Conservation (phyloP, 1,284 basidiomycete genomes). For the Macrocystidia cucumis region DNA sequence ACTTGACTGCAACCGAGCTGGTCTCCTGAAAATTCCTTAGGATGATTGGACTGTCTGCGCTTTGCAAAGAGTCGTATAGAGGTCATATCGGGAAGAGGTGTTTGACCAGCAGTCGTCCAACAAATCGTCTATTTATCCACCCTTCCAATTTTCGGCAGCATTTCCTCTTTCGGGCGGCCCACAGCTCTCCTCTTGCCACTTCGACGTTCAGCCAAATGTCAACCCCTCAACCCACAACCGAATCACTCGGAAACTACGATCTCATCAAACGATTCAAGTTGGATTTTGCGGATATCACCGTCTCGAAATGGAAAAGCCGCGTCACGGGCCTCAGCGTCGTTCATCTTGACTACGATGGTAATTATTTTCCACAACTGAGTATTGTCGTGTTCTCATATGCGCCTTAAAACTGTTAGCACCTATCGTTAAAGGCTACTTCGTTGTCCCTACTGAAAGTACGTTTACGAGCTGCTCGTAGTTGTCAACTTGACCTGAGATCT, state of each 20-base stretch:
- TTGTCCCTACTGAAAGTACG: conserved; percentile 87
- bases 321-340: conserved; percentile 73
- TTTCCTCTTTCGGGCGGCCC: conserved; percentile 19
- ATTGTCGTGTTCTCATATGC: too few relatives aligned
- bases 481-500: conserved; percentile 1
- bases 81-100: too few relatives aligned
- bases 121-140: background rate
- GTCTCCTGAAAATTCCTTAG: too few relatives aligned
- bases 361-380: too few relatives aligned
- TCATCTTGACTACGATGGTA: conserved; percentile 80
- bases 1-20: too few relatives aligned
- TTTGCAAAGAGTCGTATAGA: background rate
- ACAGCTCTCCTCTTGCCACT: conserved; percentile 11
- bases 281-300: conserved; percentile 66
- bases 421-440: conserved; percentile 90
- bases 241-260: conserved; percentile 70
- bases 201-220: conserved; percentile 11
- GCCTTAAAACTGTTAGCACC: conserved; percentile 51
- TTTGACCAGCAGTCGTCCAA: background rate
- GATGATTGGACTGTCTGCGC: background rate
- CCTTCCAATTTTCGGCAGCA: conserved; percentile 3
- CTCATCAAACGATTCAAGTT: conserved; percentile 66
- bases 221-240: conserved; percentile 16
- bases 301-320: conserved; percentile 84
- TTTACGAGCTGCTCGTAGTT: conserved; percentile 6